Conservation (phyloP, 2,329 filamentous ascomycete species). For the Neurospora sp. region DNA sequence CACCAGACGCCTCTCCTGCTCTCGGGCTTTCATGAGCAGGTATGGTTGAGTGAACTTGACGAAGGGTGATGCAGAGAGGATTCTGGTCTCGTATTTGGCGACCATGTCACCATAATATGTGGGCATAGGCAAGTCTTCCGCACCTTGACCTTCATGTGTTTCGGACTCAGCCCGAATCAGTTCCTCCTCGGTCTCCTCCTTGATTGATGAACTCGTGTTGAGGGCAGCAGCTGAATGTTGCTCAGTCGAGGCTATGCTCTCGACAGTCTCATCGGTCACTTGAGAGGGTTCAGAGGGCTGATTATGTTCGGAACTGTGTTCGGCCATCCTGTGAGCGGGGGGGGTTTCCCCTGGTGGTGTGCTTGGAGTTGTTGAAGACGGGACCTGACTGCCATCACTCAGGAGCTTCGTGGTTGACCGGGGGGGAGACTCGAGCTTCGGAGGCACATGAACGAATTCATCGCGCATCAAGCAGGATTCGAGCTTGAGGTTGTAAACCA, state of each 20-base stretch:
- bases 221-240: neutral
- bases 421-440: conserved; percentile 40
- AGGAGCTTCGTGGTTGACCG: conserved; percentile 20
- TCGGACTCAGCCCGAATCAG: neutral
- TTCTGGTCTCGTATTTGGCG: conserved; percentile 82
- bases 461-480: conserved; percentile 92
- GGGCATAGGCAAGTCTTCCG: conserved; percentile 73
- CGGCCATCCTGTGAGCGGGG: neutral
- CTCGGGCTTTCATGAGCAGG: conserved; percentile 80
- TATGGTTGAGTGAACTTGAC: conserved; percentile 94
- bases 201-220: neutral
- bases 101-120: conserved; percentile 95
- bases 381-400: neutral
- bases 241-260: neutral
- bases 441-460: conserved; percentile 77
- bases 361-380: neutral
- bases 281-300: neutral
- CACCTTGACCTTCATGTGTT: conserved; percentile 39
- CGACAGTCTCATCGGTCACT: neutral
- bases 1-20: conserved; percentile 76
- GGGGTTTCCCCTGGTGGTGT: neutral
- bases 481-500: conserved; percentile 93
- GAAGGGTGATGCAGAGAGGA: conserved; percentile 90
- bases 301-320: neutral
- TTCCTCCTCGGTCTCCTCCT: neutral